phyloP scores from a whole-genome alignment of 768 basidiomycete genomes.

The Pilatotrama ljubarskyi region DNA sequence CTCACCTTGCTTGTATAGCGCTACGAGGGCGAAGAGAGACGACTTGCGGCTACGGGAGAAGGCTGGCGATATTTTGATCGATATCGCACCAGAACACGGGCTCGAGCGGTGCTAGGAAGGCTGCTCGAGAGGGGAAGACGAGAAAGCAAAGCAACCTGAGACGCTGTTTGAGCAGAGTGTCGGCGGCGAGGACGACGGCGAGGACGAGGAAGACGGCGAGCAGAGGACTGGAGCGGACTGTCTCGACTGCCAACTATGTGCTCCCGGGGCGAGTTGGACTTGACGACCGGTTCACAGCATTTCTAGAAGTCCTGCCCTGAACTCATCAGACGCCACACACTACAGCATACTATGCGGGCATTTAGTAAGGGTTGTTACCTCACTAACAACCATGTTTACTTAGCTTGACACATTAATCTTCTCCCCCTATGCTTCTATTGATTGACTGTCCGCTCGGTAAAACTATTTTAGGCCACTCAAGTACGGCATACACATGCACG shows the following conservation, averaged over 20 bases:
- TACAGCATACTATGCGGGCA: background rate
- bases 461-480: background rate
- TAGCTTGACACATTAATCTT: background rate
- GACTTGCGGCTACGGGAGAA: constrained; percentile 4
- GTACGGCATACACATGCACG: too few relatives aligned
- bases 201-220: constrained; percentile 22
- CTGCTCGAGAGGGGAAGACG: constrained; percentile 1
- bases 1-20: constrained; percentile 22
- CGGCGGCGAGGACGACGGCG: constrained; percentile 21
- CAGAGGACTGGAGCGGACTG: constrained; percentile 25
- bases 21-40: background rate
- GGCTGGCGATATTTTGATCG: constrained; percentile 13
- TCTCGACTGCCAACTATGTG: constrained; percentile 25
- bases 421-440: background rate
- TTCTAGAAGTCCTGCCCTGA: constrained; percentile 27
- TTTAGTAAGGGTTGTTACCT: background rate
- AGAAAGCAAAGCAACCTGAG: background rate
- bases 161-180: background rate
- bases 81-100: constrained; percentile 16
- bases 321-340: constrained; percentile 15
- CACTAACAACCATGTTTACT: background rate
- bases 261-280: constrained; percentile 20
- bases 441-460: background rate
- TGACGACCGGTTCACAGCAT: constrained; percentile 29
- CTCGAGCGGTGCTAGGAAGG: constrained; percentile 2